Conservation (phyloP, 2,329 filamentous ascomycete genomes). For the Ophiostoma australiae region DNA sequence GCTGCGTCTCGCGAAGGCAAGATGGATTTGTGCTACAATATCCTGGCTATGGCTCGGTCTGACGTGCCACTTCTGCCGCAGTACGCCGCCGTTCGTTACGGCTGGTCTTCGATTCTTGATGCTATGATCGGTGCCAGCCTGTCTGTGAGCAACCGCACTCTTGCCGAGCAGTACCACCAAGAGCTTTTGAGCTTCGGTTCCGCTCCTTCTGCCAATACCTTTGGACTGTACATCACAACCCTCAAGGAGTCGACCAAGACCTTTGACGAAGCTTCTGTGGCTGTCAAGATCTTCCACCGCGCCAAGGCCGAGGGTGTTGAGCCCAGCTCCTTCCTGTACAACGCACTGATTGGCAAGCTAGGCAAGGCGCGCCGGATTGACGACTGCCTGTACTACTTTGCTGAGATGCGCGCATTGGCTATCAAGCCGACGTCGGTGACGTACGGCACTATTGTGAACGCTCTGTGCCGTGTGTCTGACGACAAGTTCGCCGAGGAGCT, state of each 20-base stretch:
- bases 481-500: conserved; percentile 97
- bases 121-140: conserved; percentile 93
- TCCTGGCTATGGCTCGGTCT: conserved; percentile 80
- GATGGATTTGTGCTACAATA: conserved; percentile 75
- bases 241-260: conserved; percentile 96
- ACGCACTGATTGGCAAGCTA: conserved; percentile 94
- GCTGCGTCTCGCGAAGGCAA: conserved; percentile 82
- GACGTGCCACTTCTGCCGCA: conserved; percentile 82
- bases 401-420: conserved; percentile 88
- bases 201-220: conserved; percentile 93
- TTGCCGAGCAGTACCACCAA: conserved; percentile 83
- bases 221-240: conserved; percentile 98
- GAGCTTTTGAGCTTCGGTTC: conserved; percentile 87
- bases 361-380: conserved; percentile 97
- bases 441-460: conserved; percentile 97
- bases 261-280: conserved; percentile 94
- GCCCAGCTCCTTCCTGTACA: conserved; percentile 95
- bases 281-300: conserved; percentile 93
- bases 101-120: conserved; percentile 94
- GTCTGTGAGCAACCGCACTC: conserved; percentile 70
- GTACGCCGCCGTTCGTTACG: conserved; percentile 83
- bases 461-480: conserved; percentile 91
- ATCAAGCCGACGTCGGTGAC: conserved; percentile 96
- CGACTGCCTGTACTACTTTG: conserved; percentile 96
- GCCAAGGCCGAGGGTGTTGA: conserved; percentile 91